Evolutionary conservation across 306 rosid genomes (phyloP).

Genomic region (Herpetospermum pedunculosum): DNA sequence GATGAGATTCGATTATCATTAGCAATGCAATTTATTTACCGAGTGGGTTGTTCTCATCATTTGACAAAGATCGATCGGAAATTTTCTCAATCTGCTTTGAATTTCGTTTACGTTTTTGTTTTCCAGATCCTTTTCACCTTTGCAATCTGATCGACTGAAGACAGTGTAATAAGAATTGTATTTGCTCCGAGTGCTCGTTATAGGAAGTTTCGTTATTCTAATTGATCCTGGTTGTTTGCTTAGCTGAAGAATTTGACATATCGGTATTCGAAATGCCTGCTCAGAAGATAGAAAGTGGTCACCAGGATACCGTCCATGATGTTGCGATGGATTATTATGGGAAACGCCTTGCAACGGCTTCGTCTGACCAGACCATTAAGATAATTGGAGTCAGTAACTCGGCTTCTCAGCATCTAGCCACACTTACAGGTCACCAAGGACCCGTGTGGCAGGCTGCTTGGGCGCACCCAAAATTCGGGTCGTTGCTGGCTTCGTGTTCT

Average conservation of each 20-base stretch:
- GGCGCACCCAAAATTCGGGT: slow-evolving; percentile 86
- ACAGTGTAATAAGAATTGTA: not conserved
- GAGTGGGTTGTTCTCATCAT: not conserved
- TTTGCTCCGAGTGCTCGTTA: not conserved
- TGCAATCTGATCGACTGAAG: not conserved
- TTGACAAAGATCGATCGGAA: not conserved
- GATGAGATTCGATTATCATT: not conserved
- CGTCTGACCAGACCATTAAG: slow-evolving; percentile 76
- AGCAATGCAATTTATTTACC: not conserved
- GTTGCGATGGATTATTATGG: slow-evolving; percentile 82
- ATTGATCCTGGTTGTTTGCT: not conserved
- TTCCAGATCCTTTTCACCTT: not conserved
- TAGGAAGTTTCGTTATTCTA: not conserved
- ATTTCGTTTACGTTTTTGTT: not conserved
- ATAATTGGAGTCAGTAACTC: slow-evolving; percentile 69
- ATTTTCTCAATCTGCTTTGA: not conserved
- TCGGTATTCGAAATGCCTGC: slow-evolving; percentile 39
- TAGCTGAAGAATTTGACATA: not conserved
- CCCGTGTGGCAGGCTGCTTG: slow-evolving; percentile 76
- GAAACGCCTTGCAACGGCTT: slow-evolving; percentile 71
- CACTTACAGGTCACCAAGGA: slow-evolving; percentile 69
- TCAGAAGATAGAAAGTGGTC: slow-evolving; percentile 74
- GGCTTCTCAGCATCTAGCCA: slow-evolving; percentile 64
- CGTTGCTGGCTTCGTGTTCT: slow-evolving; percentile 64
- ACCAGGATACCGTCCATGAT: slow-evolving; percentile 63